These are phyloP conservation scores for Chlorella sp. DNA, from an alignment of 139 green algal genomes.

Conservation along the genomic window DNA sequence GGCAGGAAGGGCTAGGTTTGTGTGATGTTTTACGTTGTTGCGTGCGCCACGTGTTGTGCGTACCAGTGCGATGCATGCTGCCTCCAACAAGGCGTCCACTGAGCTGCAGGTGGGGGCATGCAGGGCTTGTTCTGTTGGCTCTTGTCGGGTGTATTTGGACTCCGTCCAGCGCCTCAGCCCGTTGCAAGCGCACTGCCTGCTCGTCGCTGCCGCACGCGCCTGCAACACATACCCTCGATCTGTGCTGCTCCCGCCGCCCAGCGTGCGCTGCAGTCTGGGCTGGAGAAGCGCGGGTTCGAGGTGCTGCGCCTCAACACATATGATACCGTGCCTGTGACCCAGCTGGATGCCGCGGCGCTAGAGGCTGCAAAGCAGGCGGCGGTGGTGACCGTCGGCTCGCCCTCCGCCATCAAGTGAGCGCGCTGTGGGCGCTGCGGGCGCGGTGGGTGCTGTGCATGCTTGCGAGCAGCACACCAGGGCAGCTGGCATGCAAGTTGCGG, in stretches of 20 bases:
- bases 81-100: conserved; percentile 68
- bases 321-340: conserved; percentile 73
- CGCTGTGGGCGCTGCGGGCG: not conserved
- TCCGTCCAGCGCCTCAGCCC: no score
- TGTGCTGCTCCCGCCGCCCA: not conserved
- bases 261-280: conserved; percentile 60
- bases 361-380: conserved; percentile 58
- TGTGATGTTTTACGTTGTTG: no score
- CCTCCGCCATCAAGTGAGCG: conserved; percentile 83
- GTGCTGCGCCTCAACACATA: conserved; percentile 90
- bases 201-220: not conserved
- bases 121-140: not conserved
- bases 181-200: not conserved
- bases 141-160: no score
- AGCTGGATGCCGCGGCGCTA: conserved; percentile 54
- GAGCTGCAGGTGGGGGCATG: conserved; percentile 26
- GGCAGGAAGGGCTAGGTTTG: not conserved
- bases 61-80: no score
- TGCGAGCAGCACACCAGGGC: no score
- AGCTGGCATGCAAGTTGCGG: no score
- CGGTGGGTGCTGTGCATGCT: not conserved
- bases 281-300: conserved; percentile 69
- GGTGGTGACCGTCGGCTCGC: conserved; percentile 86
- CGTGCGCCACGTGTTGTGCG: no score
- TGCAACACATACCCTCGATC: not conserved